These are phyloP conservation scores for Ambrosia trifida DNA, from an alignment of 129 eudicot genomes.

Conservation along the genomic window DNA sequence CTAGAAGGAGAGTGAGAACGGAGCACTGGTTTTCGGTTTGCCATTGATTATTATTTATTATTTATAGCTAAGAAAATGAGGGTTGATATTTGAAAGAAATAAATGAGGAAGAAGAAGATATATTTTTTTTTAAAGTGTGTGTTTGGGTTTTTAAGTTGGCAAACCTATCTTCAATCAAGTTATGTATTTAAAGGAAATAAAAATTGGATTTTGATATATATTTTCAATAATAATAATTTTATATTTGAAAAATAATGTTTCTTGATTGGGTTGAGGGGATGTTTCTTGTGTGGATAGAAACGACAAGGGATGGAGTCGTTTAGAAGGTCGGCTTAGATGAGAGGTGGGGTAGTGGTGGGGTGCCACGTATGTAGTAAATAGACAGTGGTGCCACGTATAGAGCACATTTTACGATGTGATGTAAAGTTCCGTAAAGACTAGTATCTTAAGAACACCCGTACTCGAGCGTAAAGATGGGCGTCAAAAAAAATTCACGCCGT, in stretches of 20 bases:
- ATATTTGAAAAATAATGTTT: neutral
- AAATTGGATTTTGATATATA: neutral
- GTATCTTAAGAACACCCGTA: no score
- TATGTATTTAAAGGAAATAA: neutral
- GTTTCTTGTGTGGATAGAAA: neutral
- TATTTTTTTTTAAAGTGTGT: neutral
- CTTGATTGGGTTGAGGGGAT: constrained; percentile 6
- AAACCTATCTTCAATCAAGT: neutral
- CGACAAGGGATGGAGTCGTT: neutral
- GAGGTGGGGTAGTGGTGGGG: constrained; percentile 3
- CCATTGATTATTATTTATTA: neutral
- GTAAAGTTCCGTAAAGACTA: no score
- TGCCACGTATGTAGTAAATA: neutral
- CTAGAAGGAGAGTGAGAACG: constrained; percentile 2
- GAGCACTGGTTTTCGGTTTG: neutral
- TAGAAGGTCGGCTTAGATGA: neutral
- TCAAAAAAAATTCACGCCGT: no score
- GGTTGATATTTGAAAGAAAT: neutral
- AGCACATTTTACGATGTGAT: neutral
- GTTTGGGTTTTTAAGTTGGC: neutral
- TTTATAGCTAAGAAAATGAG: neutral
- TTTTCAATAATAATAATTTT: neutral
- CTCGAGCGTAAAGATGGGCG: no score
- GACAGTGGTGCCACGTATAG: neutral
- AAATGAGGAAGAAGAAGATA: neutral